Evolutionary conservation across 2,329 filamentous ascomycete species (phyloP).

Genomic region (Epichloe coenophiala): DNA sequence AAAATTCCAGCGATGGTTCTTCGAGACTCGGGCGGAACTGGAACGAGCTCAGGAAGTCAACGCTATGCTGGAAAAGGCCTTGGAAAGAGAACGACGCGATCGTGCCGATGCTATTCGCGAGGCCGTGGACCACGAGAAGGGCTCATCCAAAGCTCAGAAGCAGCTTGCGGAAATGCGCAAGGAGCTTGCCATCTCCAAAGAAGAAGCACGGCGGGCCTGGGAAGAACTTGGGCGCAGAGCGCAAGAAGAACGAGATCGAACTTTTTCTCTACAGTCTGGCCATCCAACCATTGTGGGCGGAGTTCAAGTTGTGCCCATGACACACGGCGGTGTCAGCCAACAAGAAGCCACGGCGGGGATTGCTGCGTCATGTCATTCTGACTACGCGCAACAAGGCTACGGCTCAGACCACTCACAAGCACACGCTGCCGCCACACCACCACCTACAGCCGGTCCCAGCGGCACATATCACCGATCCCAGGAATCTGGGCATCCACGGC

Average conservation of each 20-base stretch:
- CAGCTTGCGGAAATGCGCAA: conserved; percentile 81
- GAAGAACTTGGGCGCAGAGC: conserved; percentile 89
- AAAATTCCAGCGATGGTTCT: conserved; percentile 98
- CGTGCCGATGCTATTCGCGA: conserved; percentile 54
- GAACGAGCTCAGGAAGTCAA: conserved; percentile 75
- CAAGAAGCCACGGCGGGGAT: conserved; percentile 32
- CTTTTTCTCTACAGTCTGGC: conserved; percentile 71
- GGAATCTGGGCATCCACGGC: conserved; percentile 8
- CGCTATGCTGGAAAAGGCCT: conserved; percentile 59
- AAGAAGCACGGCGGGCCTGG: conserved; percentile 91
- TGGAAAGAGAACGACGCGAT: conserved; percentile 62
- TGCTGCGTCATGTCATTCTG: conserved; percentile 15
- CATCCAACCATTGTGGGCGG: conserved; percentile 82
- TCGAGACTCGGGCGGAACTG: conserved; percentile 79
- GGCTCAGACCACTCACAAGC: conserved; percentile 26
- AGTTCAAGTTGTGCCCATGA: conserved; percentile 91
- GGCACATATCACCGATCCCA: conserved; percentile 14
- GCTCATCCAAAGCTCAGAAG: conserved; percentile 64
- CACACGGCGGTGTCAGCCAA: conserved; percentile 50
- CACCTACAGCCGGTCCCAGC: conserved; percentile 15
- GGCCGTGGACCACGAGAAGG: conserved; percentile 52
- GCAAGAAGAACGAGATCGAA: conserved; percentile 82
- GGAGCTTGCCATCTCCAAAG: conserved; percentile 87
- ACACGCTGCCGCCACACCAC: conserved; percentile 26
- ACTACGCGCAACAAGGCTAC: conserved; percentile 17